Base-by-base conservation (phyloP, 2,329 filamentous ascomycete genomes). In the Hypocrella siamensis region DNA sequence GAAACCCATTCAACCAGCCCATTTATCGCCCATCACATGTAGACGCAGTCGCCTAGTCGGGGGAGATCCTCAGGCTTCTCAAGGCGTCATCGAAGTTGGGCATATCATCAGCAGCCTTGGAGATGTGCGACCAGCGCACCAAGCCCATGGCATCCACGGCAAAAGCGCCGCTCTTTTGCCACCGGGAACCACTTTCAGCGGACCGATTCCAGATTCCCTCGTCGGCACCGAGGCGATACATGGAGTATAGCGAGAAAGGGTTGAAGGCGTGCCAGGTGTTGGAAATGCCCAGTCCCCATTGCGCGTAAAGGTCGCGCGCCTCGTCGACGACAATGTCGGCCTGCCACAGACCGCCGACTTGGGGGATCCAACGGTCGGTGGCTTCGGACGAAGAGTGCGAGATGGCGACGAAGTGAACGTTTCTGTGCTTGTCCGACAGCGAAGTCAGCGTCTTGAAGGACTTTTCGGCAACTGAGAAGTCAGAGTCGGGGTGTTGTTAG, bases 161-260 rank as follows among this genome's bases (percentile, higher is more conserved):
- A 53, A 75, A 83, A 18, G 67, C 69, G 18, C 77, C 78, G 28
- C 66, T 60, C 17, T 57, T 76, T 61, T 83, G 77, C 77, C 78
- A 83, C 32, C 74, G 54, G 40, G 56, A 71, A 25, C 77, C 77
- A 45, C 68, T 78, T 51, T 77, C 70, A 3, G 71, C 75, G 3
- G 70, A 61, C 17, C 68, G 54, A 46, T 76, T 76, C 65, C 69
- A 76, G 40, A 82, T 78, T 11, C 70, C 65, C 46, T 82, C 74
- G 30, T 67, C 55, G 38, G 61, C 66, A 10, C 67, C 71, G 17
- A 82, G 53, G 34, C 56, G 64, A 37, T 69, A 68, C 2, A 67
- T 63, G n/a, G 57, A 61, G 44, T 62, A 70, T 35, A 82, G 39
- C n/a, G 65, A 60, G 33, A 58, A 47, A 1, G 74, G 75, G 33